These are phyloP conservation scores for Pelagophyceae sp. DNA, from an alignment of 352 stramenopile genomes.

Conservation along the genomic window DNA sequence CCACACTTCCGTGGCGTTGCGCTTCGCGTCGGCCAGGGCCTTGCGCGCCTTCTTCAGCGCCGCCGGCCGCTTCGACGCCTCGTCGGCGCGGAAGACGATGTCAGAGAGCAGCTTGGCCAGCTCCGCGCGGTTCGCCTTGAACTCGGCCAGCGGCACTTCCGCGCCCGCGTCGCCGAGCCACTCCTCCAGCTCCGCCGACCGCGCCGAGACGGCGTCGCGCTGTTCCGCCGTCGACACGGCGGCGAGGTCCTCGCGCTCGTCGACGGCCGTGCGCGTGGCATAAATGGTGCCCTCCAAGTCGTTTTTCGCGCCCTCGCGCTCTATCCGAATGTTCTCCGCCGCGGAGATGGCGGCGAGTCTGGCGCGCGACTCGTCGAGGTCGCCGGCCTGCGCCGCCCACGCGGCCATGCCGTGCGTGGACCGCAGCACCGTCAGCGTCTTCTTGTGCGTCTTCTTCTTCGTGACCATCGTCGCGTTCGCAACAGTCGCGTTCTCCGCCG, in stretches of 20 bases:
- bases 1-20: constrained; percentile 52
- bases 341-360: constrained; percentile 44
- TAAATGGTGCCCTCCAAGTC: constrained; percentile 84
- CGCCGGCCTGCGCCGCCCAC: constrained; percentile 38
- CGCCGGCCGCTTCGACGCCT: constrained; percentile 67
- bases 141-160: constrained; percentile 64
- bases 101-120: constrained; percentile 67
- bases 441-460: constrained; percentile 74
- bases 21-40: constrained; percentile 45
- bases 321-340: constrained; percentile 50
- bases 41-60: constrained; percentile 55
- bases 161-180: constrained; percentile 81
- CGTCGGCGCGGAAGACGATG: constrained; percentile 72
- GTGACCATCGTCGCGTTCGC: constrained; percentile 41
- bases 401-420: constrained; percentile 42
- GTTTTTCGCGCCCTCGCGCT: constrained; percentile 70
- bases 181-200: constrained; percentile 69
- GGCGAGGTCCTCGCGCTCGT: constrained; percentile 67
- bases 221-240: constrained; percentile 66
- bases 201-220: constrained; percentile 58
- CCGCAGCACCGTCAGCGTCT: constrained; percentile 59
- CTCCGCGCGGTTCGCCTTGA: constrained; percentile 66
- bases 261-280: constrained; percentile 72
- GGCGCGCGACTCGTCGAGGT: constrained; percentile 48
- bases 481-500: constrained; percentile 27